phyloP scores from a whole-genome alignment of 2,329 filamentous ascomycete species.

The Apiospora aurea region DNA sequence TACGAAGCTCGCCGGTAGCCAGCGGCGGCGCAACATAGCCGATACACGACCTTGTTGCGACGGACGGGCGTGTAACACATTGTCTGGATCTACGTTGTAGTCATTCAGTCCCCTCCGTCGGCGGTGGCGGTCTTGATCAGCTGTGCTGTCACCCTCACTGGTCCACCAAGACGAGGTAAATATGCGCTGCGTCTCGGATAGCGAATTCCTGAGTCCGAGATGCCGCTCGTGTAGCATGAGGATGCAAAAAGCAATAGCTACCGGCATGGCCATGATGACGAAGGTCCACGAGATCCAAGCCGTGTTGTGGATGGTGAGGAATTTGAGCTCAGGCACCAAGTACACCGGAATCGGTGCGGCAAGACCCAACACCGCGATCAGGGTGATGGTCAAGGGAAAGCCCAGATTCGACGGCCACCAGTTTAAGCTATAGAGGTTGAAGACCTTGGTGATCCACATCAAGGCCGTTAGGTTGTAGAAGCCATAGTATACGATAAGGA shows the following conservation, averaged over 20 bases:
- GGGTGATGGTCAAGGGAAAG: conserved; percentile 68
- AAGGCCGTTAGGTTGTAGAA: conserved; percentile 72
- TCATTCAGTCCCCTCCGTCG: conserved; percentile 45
- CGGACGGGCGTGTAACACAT: conserved; percentile 35
- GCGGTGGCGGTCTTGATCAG: conserved; percentile 45
- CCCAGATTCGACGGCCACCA: conserved; percentile 73
- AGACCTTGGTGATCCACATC: conserved; percentile 75
- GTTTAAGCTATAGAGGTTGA: conserved; percentile 74
- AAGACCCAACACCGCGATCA: conserved; percentile 67
- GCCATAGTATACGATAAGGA: conserved; percentile 73
- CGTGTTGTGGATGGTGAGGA: conserved; percentile 68
- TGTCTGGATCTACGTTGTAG: conserved; percentile 49
- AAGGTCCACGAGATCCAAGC: conserved; percentile 75
- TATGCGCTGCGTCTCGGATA: conserved; percentile 72
- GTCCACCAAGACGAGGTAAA: conserved; percentile 73
- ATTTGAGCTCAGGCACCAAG: conserved; percentile 57
- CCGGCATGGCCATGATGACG: conserved; percentile 72
- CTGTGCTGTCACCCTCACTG: conserved; percentile 58
- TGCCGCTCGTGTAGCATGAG: conserved; percentile 70
- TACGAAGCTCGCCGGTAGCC: conserved; percentile 72
- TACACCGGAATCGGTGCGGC: conserved; percentile 67
- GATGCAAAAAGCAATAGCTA: conserved; percentile 70
- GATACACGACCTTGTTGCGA: conserved; percentile 36
- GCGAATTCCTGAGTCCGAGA: conserved; percentile 63
- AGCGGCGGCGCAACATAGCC: conserved; percentile 54